A percentile compares a stretch with the other conserved stretches of the same genome.
These are phyloP conservation scores for Puya raimondii DNA, from an alignment of 176 grass and related monocot genomes.

Conservation along the genomic window DNA sequence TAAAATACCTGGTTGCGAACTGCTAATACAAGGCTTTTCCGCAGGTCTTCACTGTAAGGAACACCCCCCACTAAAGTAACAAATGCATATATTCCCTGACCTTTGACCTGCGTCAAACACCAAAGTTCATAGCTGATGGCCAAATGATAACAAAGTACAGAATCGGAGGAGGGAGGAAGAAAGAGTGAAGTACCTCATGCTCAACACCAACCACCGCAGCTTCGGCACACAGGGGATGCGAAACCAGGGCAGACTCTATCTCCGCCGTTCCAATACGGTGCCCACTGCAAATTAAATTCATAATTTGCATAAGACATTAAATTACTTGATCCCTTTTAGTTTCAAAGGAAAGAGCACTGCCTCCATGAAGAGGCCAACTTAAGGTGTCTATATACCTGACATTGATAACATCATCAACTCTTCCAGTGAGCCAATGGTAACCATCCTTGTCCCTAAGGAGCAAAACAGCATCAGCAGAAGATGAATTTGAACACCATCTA, in stretches of 20 bases:
- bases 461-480: slow-evolving; percentile 23
- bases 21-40: slow-evolving; percentile 61
- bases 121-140: not conserved
- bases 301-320: not conserved
- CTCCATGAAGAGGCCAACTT: not conserved
- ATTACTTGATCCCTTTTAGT: not conserved
- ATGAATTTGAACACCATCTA: not conserved
- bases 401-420: slow-evolving; percentile 99
- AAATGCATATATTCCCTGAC: slow-evolving; percentile 95
- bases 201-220: slow-evolving; percentile 92
- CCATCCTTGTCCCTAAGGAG: slow-evolving; percentile 74
- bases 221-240: slow-evolving; percentile 83
- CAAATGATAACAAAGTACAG: not conserved
- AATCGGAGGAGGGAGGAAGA: not conserved
- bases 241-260: slow-evolving; percentile 93
- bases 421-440: slow-evolving; percentile 87
- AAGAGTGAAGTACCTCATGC: slow-evolving; percentile 55
- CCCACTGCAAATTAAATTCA: slow-evolving; percentile 41
- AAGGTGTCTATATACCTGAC: slow-evolving; percentile 49
- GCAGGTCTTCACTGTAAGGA: slow-evolving; percentile 70
- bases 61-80: slow-evolving; percentile 88
- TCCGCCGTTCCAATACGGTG: slow-evolving; percentile 98
- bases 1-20: slow-evolving; percentile 74
- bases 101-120: slow-evolving; percentile 69
- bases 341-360: not conserved